Evolutionary conservation across 2,329 filamentous ascomycete genomes (phyloP).

Genomic region (Hysterium pulicare): DNA sequence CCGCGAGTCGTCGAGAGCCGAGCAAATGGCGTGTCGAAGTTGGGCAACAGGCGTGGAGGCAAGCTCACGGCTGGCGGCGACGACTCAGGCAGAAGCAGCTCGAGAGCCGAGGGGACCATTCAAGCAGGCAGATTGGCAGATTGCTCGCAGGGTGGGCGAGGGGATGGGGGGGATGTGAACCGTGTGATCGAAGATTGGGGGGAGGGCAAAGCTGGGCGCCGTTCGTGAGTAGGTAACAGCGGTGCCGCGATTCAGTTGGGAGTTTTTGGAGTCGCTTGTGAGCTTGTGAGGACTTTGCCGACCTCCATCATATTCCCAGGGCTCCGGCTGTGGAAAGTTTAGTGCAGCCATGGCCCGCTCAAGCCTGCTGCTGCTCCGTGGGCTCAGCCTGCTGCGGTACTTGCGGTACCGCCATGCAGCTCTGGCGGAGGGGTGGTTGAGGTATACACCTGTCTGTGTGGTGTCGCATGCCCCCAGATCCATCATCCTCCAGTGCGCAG

Average conservation of each 20-base stretch:
- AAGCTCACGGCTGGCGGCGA: background rate
- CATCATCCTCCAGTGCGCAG: too few species aligned
- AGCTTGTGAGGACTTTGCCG: background rate
- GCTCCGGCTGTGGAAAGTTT: background rate
- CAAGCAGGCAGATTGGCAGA: background rate
- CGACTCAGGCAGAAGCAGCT: background rate
- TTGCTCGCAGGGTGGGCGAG: background rate
- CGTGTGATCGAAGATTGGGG: too few species aligned
- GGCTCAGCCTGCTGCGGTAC: background rate
- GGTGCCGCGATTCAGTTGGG: slow-evolving; percentile 1
- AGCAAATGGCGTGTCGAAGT: slow-evolving; percentile 6
- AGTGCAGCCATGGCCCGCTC: background rate
- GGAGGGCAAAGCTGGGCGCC: background rate
- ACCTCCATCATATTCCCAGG: background rate
- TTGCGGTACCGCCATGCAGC: background rate
- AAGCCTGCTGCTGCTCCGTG: background rate
- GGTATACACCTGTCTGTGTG: too few species aligned
- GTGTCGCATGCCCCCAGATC: too few species aligned
- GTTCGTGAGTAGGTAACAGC: slow-evolving; percentile 3
- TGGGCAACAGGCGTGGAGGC: too few species aligned
- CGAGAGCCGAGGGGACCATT: background rate
- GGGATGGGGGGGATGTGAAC: too few species aligned
- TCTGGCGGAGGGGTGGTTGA: background rate
- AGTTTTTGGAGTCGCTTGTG: background rate
- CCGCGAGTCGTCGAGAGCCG: background rate